A percentile compares a stretch with the other conserved stretches of the same genome.
phyloP scores from a whole-genome alignment of 495 filamentous ascomycete species.

The Xylaria castorea region DNA sequence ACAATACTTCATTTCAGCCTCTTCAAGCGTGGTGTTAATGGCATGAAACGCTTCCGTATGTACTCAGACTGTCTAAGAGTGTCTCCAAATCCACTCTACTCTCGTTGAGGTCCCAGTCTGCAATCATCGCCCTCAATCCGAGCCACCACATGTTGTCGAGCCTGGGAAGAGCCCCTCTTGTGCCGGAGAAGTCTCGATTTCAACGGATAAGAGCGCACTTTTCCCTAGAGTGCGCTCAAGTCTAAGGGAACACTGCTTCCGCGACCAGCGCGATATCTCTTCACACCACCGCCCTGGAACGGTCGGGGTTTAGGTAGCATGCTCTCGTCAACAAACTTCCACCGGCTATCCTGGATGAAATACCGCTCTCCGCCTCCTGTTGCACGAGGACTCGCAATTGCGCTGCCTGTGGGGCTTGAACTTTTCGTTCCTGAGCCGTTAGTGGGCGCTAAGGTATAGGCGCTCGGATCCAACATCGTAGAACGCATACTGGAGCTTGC shows the following conservation, averaged over 20 bases:
- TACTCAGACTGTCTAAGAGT: neutral
- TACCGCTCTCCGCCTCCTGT: conserved; percentile 54
- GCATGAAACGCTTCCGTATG: neutral
- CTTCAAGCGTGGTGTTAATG: neutral
- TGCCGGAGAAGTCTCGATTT: conserved; percentile 20
- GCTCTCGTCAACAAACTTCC: conserved; percentile 84
- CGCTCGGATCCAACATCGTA: conserved; percentile 70
- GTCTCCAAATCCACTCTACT: neutral
- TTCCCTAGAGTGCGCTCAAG: conserved; percentile 58
- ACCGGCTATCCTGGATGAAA: conserved; percentile 79
- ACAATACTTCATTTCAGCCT: conserved; percentile 13
- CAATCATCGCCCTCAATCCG: neutral
- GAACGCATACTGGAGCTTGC: conserved; percentile 47
- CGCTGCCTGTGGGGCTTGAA: conserved; percentile 49
- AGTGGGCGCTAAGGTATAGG: conserved; percentile 70
- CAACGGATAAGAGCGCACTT: conserved; percentile 16
- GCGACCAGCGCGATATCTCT: conserved; percentile 86
- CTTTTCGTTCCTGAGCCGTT: conserved; percentile 49
- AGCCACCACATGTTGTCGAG: neutral
- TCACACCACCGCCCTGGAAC: conserved; percentile 68
- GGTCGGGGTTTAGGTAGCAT: conserved; percentile 84
- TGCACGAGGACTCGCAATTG: conserved; percentile 38
- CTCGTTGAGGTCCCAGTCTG: neutral
- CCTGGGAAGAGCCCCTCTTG: neutral
- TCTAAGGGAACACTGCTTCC: conserved; percentile 95